Evolutionary conservation across 1,284 basidiomycete species (phyloP).

Genomic region (Thecaphora frezii): DNA sequence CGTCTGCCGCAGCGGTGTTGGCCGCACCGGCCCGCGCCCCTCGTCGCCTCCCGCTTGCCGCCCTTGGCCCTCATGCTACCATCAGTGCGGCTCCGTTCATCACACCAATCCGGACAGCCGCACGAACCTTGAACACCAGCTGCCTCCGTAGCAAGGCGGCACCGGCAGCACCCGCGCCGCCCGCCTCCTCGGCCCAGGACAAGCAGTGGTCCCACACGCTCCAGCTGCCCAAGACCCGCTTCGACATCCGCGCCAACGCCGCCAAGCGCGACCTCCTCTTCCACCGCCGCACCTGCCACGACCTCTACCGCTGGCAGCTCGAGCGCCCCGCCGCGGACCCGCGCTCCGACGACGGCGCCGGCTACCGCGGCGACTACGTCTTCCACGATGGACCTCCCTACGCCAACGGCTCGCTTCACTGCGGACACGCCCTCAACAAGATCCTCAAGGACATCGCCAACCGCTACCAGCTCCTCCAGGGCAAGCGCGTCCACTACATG

Average conservation of each 20-base stretch:
- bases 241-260: constrained; percentile 76
- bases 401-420: constrained; percentile 92
- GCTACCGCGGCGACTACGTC: constrained; percentile 65
- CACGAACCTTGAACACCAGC: too few species aligned
- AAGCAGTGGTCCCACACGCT: constrained; percentile 68
- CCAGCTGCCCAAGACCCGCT: constrained; percentile 77
- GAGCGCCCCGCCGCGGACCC: neutral
- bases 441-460: constrained; percentile 95
- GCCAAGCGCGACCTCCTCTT: constrained; percentile 69
- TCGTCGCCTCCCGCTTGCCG: too few species aligned
- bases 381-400: constrained; percentile 97
- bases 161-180: too few species aligned
- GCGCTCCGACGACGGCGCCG: constrained; percentile 3
- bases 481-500: constrained; percentile 82
- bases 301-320: constrained; percentile 87
- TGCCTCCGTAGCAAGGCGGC: too few species aligned
- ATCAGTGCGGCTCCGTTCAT: too few species aligned
- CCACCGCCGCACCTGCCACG: constrained; percentile 70
- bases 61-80: too few species aligned
- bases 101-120: too few species aligned
- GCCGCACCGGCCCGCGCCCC: too few species aligned
- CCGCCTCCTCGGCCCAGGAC: too few species aligned
- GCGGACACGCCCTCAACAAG: constrained; percentile 95
- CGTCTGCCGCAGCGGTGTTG: too few species aligned
- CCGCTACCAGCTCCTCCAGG: constrained; percentile 79